These are phyloP conservation scores for Cupressus sempervirens DNA, from an alignment of 75 land plant genomes.

Conservation along the genomic window DNA sequence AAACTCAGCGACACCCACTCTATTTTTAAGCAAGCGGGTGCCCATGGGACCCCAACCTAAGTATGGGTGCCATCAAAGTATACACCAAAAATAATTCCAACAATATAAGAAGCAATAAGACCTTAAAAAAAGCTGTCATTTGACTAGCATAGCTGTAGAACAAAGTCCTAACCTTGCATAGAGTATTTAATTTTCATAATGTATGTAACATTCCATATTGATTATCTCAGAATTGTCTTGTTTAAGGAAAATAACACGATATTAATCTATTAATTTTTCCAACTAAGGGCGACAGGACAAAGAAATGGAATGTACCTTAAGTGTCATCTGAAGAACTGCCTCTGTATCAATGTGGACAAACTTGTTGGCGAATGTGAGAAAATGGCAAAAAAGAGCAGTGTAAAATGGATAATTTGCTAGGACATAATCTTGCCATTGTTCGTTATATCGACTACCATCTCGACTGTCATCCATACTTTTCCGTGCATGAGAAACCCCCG, in stretches of 20 bases:
- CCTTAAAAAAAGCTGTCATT: not conserved
- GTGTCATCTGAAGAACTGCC: slow-evolving; percentile 55
- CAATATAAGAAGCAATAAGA: not conserved
- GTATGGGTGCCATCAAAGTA: not conserved
- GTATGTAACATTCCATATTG: not conserved
- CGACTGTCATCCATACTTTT: not conserved
- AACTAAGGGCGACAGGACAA: not conserved
- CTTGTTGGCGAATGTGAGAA: slow-evolving; percentile 84
- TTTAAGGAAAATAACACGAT: not conserved
- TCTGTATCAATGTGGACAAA: slow-evolving; percentile 61
- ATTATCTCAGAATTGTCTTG: not conserved
- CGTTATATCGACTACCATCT: slow-evolving; percentile 21
- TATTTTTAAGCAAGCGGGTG: too few relatives aligned
- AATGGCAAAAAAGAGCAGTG: slow-evolving; percentile 69
- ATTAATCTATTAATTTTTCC: not conserved
- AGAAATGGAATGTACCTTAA: slow-evolving; percentile 47
- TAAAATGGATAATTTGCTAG: slow-evolving; percentile 68
- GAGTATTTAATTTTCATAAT: not conserved
- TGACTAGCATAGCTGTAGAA: not conserved
- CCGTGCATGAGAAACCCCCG: not conserved
- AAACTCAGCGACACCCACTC: too few relatives aligned
- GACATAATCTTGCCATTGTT: slow-evolving; percentile 64
- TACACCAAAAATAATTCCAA: not conserved
- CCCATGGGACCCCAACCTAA: too few relatives aligned
- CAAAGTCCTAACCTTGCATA: not conserved